phyloP scores from a whole-genome alignment of 352 stramenopile species.

The Phytophthora macrochlamydospora region DNA sequence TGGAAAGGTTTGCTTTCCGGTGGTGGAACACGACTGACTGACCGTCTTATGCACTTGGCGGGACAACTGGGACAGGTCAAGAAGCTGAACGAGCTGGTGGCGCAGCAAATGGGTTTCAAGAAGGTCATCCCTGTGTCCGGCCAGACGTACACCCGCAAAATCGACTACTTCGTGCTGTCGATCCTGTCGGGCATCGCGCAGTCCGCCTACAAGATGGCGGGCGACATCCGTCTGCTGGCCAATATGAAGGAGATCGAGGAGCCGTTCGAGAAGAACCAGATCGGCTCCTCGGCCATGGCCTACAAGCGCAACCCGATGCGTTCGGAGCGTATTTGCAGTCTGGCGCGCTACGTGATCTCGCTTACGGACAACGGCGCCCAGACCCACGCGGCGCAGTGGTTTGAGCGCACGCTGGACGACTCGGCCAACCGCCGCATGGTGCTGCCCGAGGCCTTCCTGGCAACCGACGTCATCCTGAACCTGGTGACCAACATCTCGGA shows the following conservation, averaged over 20 bases:
- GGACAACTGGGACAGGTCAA: constrained; percentile 79
- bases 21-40: constrained; percentile 4
- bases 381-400: constrained; percentile 98
- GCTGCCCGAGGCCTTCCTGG: constrained; percentile 98
- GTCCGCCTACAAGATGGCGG: constrained; percentile 99
- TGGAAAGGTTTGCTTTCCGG: neutral
- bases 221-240: constrained; percentile 98
- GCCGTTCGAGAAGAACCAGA: constrained; percentile 94
- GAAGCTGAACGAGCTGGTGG: constrained; percentile 95
- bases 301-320: constrained; percentile 99
- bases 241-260: constrained; percentile 99
- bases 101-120: constrained; percentile 97
- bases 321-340: constrained; percentile 97
- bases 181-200: constrained; percentile 97
- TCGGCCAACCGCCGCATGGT: constrained; percentile 98
- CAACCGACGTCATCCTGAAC: constrained; percentile 98
- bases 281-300: constrained; percentile 98
- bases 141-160: constrained; percentile 99
- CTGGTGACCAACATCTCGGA: constrained; percentile 97
- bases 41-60: constrained; percentile 4
- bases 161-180: constrained; percentile 97
- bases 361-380: constrained; percentile 96
- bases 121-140: constrained; percentile 97
- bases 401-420: constrained; percentile 99
- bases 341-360: constrained; percentile 98